Percentiles rank a stretch among this genome's conserved stretches.
phyloP scores from a whole-genome alignment of 345 rosid species.

The Aethionema arabicum region DNA sequence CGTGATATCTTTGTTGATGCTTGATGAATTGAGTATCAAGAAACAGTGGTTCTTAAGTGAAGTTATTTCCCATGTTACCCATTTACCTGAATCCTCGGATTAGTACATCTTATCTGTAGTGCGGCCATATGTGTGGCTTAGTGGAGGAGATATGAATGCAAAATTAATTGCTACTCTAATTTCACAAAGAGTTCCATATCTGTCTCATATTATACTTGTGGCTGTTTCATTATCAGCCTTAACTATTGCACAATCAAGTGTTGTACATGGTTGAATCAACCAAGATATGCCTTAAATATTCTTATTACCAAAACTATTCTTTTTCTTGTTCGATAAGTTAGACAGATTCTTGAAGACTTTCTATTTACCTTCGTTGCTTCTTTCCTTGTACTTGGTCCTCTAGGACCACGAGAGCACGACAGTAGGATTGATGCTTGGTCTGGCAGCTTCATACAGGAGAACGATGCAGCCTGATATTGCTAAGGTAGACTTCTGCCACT shows the following conservation, averaged over 20 bases:
- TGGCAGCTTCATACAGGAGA: conserved; percentile 91
- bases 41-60: conserved; percentile 17
- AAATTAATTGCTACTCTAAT: conserved; percentile 17
- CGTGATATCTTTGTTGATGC: not conserved
- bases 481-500: conserved; percentile 52
- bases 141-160: conserved; percentile 19
- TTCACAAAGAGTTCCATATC: conserved; percentile 16
- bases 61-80: conserved; percentile 13
- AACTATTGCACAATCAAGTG: conserved; percentile 8
- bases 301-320: conserved; percentile 4
- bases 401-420: conserved; percentile 95
- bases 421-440: conserved; percentile 92
- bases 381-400: conserved; percentile 29
- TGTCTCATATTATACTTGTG: conserved; percentile 17
- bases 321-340: conserved; percentile 5
- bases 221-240: not conserved
- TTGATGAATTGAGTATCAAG: conserved; percentile 24
- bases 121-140: conserved; percentile 12
- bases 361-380: conserved; percentile 19
- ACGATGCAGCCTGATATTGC: conserved; percentile 92
- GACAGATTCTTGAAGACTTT: conserved; percentile 2
- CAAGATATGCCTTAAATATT: conserved; percentile 10
- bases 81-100: not conserved
- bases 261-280: conserved; percentile 15
- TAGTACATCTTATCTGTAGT: conserved; percentile 13